Base-by-base conservation (phyloP, 2,329 filamentous ascomycete genomes). In the Teratosphaeria zuluensis region DNA sequence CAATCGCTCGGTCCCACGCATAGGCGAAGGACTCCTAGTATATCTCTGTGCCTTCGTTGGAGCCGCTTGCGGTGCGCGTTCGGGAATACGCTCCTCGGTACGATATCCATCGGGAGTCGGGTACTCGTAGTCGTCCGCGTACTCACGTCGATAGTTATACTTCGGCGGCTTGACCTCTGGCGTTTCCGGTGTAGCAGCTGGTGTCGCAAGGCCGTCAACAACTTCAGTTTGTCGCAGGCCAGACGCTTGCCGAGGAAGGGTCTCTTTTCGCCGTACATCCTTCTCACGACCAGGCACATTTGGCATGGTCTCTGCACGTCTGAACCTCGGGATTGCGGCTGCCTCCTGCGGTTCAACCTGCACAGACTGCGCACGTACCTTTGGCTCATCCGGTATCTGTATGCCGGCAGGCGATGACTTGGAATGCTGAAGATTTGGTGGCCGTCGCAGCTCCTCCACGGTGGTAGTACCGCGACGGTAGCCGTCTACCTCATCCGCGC, bases 291-390 rank as follows among this genome's bases (percentile, higher is more conserved):
- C 53, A 21, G 58, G 28, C 19, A 42, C 56, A 56, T 42, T 28
- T 24, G 70, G 76, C 76, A 76, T 77, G 0, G 75, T 78, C 55
- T 78, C 71, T 31, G 76, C 70, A 59, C 77, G 76, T 55, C 67
- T 71, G 52, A 77, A 67, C 38, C 58, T 59, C 28, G 74, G 70
- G 3, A 69, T 70, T 14, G 54, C 54, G 24, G 56, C 54, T 31
- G 55, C 38, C 16, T 67, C 66, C 12, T 63, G 59, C 21, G 59
- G 56, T 2, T 68, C 66, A 8, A 58, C 54, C 55, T 70, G 68
- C 19, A 71, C 51, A 14, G 70, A 71, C 19, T 65, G 59, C 16
- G 68, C 61, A 30, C 69, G 68, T 30, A 56, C 61, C 53, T 67
- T 66, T 16, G 66, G 64, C 11, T 60, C 54, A 53, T 24, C 51